phyloP scores from a whole-genome alignment of 2,329 filamentous ascomycete species.

The Phialophora chinensis region DNA sequence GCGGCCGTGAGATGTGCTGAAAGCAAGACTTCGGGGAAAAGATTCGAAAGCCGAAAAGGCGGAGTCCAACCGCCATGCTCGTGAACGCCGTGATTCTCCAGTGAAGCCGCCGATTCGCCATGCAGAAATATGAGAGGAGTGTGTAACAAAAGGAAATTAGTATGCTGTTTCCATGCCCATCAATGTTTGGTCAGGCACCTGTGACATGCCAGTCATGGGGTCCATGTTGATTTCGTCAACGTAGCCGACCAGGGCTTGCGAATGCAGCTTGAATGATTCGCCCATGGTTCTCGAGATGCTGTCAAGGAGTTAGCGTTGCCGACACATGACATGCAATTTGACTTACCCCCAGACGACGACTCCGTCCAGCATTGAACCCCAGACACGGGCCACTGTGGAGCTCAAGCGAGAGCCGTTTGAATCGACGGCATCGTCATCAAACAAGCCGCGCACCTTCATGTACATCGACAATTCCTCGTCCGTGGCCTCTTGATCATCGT shows the following conservation, averaged over 20 bases:
- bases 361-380: slow-evolving; percentile 98
- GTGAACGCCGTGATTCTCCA: slow-evolving; percentile 21
- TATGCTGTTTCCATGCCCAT: slow-evolving; percentile 38
- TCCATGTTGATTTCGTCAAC: slow-evolving; percentile 73
- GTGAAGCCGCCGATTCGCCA: slow-evolving; percentile 27
- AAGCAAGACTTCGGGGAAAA: slow-evolving; percentile 20
- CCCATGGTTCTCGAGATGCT: slow-evolving; percentile 81
- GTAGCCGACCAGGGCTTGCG: slow-evolving; percentile 91
- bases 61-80: slow-evolving; percentile 11
- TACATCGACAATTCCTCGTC: slow-evolving; percentile 88
- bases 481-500: slow-evolving; percentile 89
- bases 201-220: slow-evolving; percentile 42
- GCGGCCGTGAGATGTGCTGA: slow-evolving; percentile 2
- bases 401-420: slow-evolving; percentile 82
- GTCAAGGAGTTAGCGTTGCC: slow-evolving; percentile 45
- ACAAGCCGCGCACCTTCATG: slow-evolving; percentile 61
- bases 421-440: slow-evolving; percentile 88
- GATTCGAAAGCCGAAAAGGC: slow-evolving; percentile 15
- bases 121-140: slow-evolving; percentile 29
- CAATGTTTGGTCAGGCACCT: slow-evolving; percentile 35
- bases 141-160: slow-evolving; percentile 27
- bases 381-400: slow-evolving; percentile 91
- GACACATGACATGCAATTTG: slow-evolving; percentile 12
- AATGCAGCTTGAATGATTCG: slow-evolving; percentile 95
- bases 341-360: slow-evolving; percentile 99